phyloP scores from a whole-genome alignment of 2,329 filamentous ascomycete genomes.

The Hirsutella minnesotensis region DNA sequence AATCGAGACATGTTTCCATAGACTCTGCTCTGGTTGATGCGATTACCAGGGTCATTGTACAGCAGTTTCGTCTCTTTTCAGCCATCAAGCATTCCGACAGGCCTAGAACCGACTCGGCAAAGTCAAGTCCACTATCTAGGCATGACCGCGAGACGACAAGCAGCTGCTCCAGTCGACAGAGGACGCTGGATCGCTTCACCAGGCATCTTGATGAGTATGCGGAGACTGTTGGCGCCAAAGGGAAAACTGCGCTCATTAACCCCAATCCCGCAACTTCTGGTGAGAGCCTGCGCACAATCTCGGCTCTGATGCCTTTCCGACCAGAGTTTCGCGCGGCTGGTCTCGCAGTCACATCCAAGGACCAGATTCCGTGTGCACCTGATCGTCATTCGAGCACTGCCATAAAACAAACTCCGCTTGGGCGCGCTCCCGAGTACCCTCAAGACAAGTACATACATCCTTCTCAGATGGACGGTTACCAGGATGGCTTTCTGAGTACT shows the following conservation, averaged over 20 bases:
- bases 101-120: not conserved
- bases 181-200: slow-evolving; percentile 24
- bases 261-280: slow-evolving; percentile 27
- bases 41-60: slow-evolving; percentile 30
- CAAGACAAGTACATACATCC: slow-evolving; percentile 3
- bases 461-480: slow-evolving; percentile 18
- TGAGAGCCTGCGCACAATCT: slow-evolving; percentile 37
- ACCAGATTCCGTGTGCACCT: slow-evolving; percentile 24
- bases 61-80: slow-evolving; percentile 30
- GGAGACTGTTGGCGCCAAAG: slow-evolving; percentile 22
- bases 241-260: slow-evolving; percentile 25
- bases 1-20: slow-evolving; percentile 17
- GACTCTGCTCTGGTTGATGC: slow-evolving; percentile 31
- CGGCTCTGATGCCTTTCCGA: slow-evolving; percentile 40
- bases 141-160: slow-evolving; percentile 15
- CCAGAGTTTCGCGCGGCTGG: slow-evolving; percentile 41
- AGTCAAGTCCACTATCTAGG: slow-evolving; percentile 1
- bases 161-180: slow-evolving; percentile 30
- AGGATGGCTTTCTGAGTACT: slow-evolving; percentile 9
- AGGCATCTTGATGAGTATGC: slow-evolving; percentile 17
- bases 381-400: slow-evolving; percentile 8
- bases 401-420: slow-evolving; percentile 4
- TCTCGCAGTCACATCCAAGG: slow-evolving; percentile 41
- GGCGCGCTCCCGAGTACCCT: not conserved
- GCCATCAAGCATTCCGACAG: slow-evolving; percentile 9